A percentile compares a stretch with the other conserved stretches of the same genome.
These are phyloP conservation scores for Coleophoma eucalyptorum DNA, from an alignment of 2,329 filamentous ascomycete genomes.

Conservation along the genomic window DNA sequence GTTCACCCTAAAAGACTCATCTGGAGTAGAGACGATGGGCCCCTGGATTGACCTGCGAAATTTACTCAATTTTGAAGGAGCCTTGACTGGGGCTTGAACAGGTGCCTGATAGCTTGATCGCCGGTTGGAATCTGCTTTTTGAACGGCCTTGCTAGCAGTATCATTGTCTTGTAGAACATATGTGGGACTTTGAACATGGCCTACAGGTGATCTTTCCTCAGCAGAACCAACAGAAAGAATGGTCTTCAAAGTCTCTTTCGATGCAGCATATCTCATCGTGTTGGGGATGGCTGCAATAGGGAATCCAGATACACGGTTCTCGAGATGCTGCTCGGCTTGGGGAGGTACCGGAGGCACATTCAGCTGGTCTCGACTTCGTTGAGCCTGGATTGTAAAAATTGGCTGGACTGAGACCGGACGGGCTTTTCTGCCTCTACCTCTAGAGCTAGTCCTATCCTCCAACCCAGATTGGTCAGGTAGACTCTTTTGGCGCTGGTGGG, in stretches of 20 bases:
- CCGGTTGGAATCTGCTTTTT: constrained; percentile 5
- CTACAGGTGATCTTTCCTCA: constrained; percentile 16
- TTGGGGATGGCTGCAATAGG: constrained; percentile 18
- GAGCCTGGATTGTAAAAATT: constrained; percentile 19
- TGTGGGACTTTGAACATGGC: constrained; percentile 15
- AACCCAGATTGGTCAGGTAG: neutral
- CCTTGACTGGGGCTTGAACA: neutral
- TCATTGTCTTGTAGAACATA: constrained; percentile 16
- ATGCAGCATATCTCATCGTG: constrained; percentile 12
- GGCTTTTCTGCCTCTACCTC: constrained; percentile 3
- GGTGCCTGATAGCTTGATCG: constrained; percentile 2
- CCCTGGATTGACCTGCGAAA: neutral
- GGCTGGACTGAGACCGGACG: constrained; percentile 10
- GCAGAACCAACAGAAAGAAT: constrained; percentile 23
- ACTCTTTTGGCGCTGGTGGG: neutral
- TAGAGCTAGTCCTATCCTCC: constrained; percentile 1
- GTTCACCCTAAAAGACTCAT: constrained; percentile 1
- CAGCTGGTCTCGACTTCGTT: neutral
- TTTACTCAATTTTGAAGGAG: neutral
- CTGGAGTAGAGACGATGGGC: neutral
- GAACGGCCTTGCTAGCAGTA: constrained; percentile 6
- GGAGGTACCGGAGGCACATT: constrained; percentile 7
- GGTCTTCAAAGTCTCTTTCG: constrained; percentile 24
- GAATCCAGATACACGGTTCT: constrained; percentile 15
- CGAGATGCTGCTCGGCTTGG: constrained; percentile 13